These are phyloP conservation scores for Eucalyptus virginea DNA, from an alignment of 345 rosid genomes.

Conservation along the genomic window DNA sequence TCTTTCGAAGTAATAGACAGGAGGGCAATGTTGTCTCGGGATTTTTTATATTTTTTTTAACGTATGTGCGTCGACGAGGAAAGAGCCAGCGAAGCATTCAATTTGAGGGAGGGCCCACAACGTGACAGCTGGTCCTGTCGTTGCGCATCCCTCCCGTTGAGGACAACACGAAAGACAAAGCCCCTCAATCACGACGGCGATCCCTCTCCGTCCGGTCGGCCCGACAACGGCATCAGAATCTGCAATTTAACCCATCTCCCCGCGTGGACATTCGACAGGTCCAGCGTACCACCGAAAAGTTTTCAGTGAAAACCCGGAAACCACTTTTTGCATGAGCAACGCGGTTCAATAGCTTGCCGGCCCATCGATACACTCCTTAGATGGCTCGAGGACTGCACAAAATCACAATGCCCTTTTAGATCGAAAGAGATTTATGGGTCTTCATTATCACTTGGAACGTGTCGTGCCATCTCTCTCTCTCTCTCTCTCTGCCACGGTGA, in stretches of 20 bases:
- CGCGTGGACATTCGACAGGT: neutral
- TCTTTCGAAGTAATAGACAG: neutral
- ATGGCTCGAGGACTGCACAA: neutral
- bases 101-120: neutral
- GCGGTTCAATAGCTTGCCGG: rapidly evolving
- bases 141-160: neutral
- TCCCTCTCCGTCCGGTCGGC: neutral
- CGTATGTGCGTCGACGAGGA: neutral
- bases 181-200: neutral
- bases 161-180: neutral
- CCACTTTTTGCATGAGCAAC: neutral
- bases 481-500: neutral
- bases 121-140: neutral
- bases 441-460: rapidly evolving
- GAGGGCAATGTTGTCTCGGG: neutral
- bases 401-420: neutral
- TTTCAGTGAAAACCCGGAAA: neutral
- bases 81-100: neutral
- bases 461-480: neutral
- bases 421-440: neutral
- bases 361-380: neutral
- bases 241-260: neutral
- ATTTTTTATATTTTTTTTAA: neutral
- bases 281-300: neutral
- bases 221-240: neutral